phyloP scores from a whole-genome alignment of 1,284 basidiomycete species.

The Ganoderma meredithae region DNA sequence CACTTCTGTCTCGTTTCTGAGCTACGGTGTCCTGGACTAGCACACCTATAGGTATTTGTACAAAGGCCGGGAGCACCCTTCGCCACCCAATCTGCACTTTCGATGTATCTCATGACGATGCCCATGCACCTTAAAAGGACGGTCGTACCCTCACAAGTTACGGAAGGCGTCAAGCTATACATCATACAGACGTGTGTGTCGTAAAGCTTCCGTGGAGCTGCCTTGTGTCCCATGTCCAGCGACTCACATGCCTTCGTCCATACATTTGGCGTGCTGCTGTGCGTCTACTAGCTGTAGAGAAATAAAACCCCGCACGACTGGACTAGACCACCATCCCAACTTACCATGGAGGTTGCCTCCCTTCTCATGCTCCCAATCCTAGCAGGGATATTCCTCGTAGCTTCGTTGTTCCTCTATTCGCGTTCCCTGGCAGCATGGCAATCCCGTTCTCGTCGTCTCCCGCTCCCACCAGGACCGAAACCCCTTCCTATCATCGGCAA shows the following conservation, averaged over 20 bases:
- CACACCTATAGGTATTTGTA: not conserved
- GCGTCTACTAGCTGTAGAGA: not conserved
- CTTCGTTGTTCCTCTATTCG: not conserved
- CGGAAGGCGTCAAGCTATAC: not conserved
- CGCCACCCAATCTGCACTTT: not conserved
- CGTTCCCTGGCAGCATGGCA: not conserved
- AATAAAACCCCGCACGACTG: not conserved
- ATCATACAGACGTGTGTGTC: not conserved
- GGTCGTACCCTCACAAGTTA: not conserved
- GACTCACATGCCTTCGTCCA: not conserved
- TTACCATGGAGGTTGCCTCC: not conserved
- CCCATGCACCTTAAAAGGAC: not conserved
- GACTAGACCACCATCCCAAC: not conserved
- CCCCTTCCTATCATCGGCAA: constrained; percentile 9
- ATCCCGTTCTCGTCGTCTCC: constrained; percentile 6
- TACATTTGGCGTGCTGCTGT: not conserved
- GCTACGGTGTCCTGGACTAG: not conserved
- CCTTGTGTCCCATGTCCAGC: not conserved
- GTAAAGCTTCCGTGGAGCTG: not conserved
- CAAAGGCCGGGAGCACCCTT: not conserved
- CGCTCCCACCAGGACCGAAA: constrained; percentile 10
- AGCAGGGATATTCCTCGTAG: not conserved
- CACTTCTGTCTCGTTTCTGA: not conserved
- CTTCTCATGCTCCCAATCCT: not conserved
- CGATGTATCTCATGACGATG: not conserved